Conservation (phyloP, 768 basidiomycete species). For the Amanita subjunquillea region DNA sequence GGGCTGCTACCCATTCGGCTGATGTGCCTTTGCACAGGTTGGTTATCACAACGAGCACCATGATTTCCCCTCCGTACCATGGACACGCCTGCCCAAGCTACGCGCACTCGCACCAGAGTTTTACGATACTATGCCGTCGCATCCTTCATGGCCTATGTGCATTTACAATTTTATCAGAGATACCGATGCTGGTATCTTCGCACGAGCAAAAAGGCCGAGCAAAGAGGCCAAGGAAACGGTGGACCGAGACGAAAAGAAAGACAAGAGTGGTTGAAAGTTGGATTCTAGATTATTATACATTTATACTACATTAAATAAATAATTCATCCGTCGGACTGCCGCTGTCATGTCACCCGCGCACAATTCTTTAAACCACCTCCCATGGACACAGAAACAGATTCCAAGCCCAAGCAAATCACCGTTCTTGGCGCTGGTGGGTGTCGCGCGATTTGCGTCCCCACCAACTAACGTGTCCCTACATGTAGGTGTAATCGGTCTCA, state of each 20-base stretch:
- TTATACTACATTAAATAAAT: no score
- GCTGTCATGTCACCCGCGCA: no score
- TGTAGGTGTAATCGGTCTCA: slow-evolving; percentile 68
- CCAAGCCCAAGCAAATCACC: slow-evolving; percentile 17
- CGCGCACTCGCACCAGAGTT: slow-evolving; percentile 82
- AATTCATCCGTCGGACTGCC: no score
- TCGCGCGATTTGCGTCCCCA: background rate
- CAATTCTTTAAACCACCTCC: no score
- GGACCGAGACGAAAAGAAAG: background rate
- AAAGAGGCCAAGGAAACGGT: slow-evolving; percentile 17
- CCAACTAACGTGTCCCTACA: background rate
- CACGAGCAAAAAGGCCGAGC: slow-evolving; percentile 67
- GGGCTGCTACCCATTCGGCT: background rate
- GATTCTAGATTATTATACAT: background rate
- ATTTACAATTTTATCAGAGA: slow-evolving; percentile 92
- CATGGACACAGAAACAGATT: background rate
- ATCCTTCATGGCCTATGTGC: slow-evolving; percentile 92
- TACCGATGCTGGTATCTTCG: slow-evolving; percentile 78
- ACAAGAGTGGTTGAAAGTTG: background rate
- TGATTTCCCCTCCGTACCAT: slow-evolving; percentile 93
- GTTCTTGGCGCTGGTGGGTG: slow-evolving; percentile 30
- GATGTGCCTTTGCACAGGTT: slow-evolving; percentile 43
- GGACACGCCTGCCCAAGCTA: slow-evolving; percentile 86
- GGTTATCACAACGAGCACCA: slow-evolving; percentile 99
- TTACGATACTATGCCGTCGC: slow-evolving; percentile 80